These are phyloP conservation scores for Cryptosporidium xiaoi DNA, from an alignment of 169 alveolate species.

Conservation along the genomic window DNA sequence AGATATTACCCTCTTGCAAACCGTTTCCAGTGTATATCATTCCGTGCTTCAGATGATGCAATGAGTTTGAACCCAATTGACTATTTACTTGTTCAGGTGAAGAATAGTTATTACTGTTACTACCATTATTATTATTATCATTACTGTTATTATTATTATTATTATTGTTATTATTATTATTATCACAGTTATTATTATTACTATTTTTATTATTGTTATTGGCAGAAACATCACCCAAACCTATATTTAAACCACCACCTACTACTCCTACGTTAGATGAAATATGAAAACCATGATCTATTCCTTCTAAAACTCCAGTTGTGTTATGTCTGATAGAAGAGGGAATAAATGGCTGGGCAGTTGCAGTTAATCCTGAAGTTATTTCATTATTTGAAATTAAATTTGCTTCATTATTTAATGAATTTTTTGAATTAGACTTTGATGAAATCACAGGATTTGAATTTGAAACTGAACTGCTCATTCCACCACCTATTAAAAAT, in stretches of 20 bases:
- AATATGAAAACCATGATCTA: not conserved
- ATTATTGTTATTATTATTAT: no score
- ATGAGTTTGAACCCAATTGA: no score
- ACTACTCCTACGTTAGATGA: slow-evolving; percentile 10
- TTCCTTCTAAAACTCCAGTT: not conserved
- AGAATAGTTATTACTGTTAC: no score
- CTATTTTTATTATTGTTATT: no score
- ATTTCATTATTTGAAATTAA: slow-evolving; percentile 7
- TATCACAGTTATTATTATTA: no score
- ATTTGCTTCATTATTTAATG: no score
- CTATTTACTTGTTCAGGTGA: no score
- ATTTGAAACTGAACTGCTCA: not conserved
- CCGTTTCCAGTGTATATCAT: no score
- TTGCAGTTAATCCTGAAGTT: slow-evolving; percentile 43
- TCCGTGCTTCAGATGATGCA: no score
- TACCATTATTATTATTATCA: no score
- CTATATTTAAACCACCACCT: not conserved
- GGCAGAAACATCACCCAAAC: slow-evolving; percentile 2
- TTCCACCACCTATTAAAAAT: not conserved
- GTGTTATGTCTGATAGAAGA: slow-evolving; percentile 58
- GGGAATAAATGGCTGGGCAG: slow-evolving; percentile 74
- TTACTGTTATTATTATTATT: not conserved
- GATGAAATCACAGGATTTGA: not conserved
- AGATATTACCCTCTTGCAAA: no score
- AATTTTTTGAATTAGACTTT: not conserved